Evolutionary conservation across 495 filamentous ascomycete genomes (phyloP).

Genomic region (Cudoniella acicularis): DNA sequence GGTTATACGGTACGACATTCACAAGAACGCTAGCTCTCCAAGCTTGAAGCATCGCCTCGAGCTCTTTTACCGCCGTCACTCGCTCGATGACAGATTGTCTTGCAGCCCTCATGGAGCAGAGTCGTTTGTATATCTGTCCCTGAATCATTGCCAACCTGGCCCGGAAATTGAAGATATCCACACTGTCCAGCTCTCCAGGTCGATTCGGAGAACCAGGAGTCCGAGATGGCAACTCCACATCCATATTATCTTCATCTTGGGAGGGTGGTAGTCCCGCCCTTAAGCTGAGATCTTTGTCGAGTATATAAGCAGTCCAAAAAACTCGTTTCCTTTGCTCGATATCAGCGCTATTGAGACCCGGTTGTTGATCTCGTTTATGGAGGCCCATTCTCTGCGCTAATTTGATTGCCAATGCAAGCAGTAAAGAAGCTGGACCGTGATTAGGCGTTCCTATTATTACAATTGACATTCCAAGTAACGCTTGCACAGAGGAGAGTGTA

Average conservation of each 20-base stretch:
- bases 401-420: constrained; percentile 86
- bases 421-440: constrained; percentile 83
- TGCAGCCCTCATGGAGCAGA: constrained; percentile 13
- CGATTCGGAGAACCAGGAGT: background rate
- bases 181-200: background rate
- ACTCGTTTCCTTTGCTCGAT: constrained; percentile 91
- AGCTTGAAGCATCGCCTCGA: constrained; percentile 5
- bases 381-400: constrained; percentile 94
- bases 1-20: background rate
- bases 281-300: constrained; percentile 92
- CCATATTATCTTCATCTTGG: constrained; percentile 15
- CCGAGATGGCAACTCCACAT: constrained; percentile 13
- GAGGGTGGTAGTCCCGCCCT: constrained; percentile 30
- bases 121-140: constrained; percentile 15
- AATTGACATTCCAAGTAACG: constrained; percentile 87
- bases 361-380: constrained; percentile 84
- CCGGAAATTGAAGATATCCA: constrained; percentile 14
- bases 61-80: constrained; percentile 8
- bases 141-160: constrained; percentile 17
- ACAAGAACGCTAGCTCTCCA: constrained; percentile 12
- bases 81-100: constrained; percentile 6
- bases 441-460: constrained; percentile 96
- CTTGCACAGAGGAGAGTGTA: constrained; percentile 59
- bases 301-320: constrained; percentile 94
- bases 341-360: constrained; percentile 80